Evolutionary conservation across 2,329 filamentous ascomycete species (phyloP).

Genomic region (Tolypocladium amazonense): DNA sequence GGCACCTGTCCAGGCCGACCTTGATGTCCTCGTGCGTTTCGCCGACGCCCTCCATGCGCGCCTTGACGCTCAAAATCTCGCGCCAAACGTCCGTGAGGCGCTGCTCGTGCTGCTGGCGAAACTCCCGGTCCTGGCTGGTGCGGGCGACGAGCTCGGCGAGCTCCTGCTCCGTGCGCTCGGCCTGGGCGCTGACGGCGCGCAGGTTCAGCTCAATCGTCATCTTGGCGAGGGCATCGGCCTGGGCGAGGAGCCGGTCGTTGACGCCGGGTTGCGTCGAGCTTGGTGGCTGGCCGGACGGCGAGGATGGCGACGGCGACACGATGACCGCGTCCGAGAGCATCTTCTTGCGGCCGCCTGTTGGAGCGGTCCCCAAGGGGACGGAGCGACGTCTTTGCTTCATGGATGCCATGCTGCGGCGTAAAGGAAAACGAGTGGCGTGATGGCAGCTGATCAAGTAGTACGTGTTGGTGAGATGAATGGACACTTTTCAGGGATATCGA

Average conservation of each 20-base stretch:
- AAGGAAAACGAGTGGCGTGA: neutral
- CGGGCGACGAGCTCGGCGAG: slow-evolving; percentile 13
- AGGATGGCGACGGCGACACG: neutral
- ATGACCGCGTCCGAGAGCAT: neutral
- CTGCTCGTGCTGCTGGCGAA: slow-evolving; percentile 16
- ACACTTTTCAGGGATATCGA: too few relatives aligned
- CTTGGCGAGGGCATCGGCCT: slow-evolving; percentile 21
- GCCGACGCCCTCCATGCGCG: slow-evolving; percentile 10
- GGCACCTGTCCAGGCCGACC: slow-evolving; percentile 9
- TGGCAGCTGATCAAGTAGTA: neutral
- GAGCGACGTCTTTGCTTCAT: neutral
- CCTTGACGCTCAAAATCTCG: slow-evolving; percentile 20
- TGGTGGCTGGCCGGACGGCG: neutral
- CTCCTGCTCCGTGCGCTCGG: slow-evolving; percentile 18
- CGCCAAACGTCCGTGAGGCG: slow-evolving; percentile 16
- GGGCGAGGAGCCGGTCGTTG: slow-evolving; percentile 7
- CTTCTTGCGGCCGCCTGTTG: neutral
- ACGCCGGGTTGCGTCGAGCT: neutral
- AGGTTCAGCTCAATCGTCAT: slow-evolving; percentile 27
- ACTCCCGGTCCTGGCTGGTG: slow-evolving; percentile 17
- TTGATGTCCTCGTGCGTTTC: slow-evolving; percentile 4
- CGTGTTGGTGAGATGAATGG: neutral
- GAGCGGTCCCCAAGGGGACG: neutral
- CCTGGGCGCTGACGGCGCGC: slow-evolving; percentile 15
- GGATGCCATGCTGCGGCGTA: neutral